Evolutionary conservation across 2,329 filamentous ascomycete species (phyloP), one percentile per base, ranked within the genome.

Genomic region (Xylaria sp.): DNA sequence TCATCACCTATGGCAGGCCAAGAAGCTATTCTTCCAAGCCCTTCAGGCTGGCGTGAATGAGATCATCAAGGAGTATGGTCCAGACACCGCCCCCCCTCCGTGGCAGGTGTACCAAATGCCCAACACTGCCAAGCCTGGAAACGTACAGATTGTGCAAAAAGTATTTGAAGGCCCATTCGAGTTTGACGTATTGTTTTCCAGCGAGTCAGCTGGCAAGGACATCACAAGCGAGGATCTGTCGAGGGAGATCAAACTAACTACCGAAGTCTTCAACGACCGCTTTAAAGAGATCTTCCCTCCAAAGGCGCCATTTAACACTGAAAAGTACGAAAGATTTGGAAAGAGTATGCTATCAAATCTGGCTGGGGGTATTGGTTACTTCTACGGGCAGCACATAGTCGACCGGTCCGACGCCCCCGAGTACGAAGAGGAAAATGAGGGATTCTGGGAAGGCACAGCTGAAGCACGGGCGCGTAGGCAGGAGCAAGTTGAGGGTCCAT

Each of bases 321-420:
- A 88, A 2, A 89, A 93, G 76, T 96, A 97, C 78, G 85, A 88
- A 57, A 86, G 86, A 66, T 98, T 98, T 79, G 93, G 91, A 71
- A 92, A 93, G 79, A 94, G 91, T 71, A 92, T 99, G 85, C 92
- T 99, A 74, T 98, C 95, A 1, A 99, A 98, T 79, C 84, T 99
- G 40, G 86, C 97, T 42, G 96, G 96, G 65, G 96, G 96, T 55
- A 93, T 98, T 74, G 96, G 96, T 9, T 98, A 97, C 82, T 99
- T 99, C 83, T 88, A 97, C 76, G 96, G 96, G 48, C 87, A 96
- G 66, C 91, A 93, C 40, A 82, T 98, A 25, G 92, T 97, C 61
- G 96, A 99, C 78, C 91, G 94, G 44, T 97, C 94, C 0, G 93
- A 95, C 76, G 93, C 93, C n/a, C 84, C 91, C 10, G 95, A 97